A percentile compares a stretch with the other conserved stretches of the same genome.
Conservation (phyloP, 2,329 filamentous ascomycete genomes). For the Aspergillus caelatus region DNA sequence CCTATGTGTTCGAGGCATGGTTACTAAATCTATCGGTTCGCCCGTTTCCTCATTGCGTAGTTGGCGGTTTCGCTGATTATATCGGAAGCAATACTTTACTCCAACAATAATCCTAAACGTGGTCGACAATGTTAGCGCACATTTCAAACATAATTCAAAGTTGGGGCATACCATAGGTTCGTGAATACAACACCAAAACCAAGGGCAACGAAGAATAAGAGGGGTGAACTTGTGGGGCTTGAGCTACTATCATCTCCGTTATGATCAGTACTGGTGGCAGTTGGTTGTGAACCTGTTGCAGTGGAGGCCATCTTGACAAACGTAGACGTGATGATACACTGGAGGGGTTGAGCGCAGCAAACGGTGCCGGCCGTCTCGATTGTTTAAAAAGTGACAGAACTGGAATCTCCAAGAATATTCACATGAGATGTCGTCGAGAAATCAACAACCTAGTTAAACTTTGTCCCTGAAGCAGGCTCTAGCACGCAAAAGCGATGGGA, state of each 20-base stretch:
- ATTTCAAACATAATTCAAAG: neutral
- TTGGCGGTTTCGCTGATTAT: constrained; percentile 89
- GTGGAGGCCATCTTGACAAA: constrained; percentile 31
- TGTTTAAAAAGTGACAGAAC: neutral
- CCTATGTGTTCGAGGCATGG: constrained; percentile 82
- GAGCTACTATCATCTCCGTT: constrained; percentile 36
- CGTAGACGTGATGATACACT: neutral
- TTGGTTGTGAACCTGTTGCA: constrained; percentile 30
- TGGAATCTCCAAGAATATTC: neutral
- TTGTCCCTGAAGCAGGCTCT: neutral
- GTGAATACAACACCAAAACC: constrained; percentile 99
- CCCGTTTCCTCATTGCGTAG: constrained; percentile 76
- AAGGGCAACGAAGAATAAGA: constrained; percentile 91
- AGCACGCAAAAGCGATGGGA: neutral
- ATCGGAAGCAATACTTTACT: constrained; percentile 98
- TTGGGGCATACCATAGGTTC: constrained; percentile 85
- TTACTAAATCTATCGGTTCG: constrained; percentile 84
- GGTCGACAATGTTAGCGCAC: neutral
- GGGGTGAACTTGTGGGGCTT: constrained; percentile 68
- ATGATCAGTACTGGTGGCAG: constrained; percentile 30
- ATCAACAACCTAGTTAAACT: neutral
- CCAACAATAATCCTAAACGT: constrained; percentile 93
- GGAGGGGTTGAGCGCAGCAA: neutral
- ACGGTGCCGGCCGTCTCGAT: neutral
- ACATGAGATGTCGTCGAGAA: neutral